Evolutionary conservation across 805 yeast genomes (phyloP), one percentile per base, ranked within the genome.

Genomic region (Barnettozyma vustinii): DNA sequence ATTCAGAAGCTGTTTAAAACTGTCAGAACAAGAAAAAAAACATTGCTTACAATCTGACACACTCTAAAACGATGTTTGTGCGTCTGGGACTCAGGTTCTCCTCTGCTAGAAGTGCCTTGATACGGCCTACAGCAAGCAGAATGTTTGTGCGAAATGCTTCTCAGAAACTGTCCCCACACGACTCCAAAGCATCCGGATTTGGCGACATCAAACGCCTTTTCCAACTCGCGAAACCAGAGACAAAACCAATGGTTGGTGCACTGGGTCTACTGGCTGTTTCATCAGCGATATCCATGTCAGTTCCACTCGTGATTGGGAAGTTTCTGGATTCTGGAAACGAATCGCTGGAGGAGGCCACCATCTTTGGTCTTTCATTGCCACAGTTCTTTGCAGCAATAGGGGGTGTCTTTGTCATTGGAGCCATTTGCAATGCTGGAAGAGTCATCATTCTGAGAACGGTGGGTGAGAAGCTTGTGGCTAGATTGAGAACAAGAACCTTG

Each of bases 391-490:
- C 73, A 0, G 80, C 77, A 0, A 67, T 88, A 42, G 80, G 80
- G 13, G 74, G 73, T 2, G 68, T 90, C 2, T 89, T 92, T 60
- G 60, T 81, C 0, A 58, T 81, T 10, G 97, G 97, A 1, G 85
- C 95, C 0, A 42, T 76, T 15, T 87, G 96, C 8, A 88, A 91
- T 60, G 84, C 82, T 58, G 90, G 91, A 9, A 76, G 98, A 56
- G 78, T 86, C n/a, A 75, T 85, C 37, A 67, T 87, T 13, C 70
- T 92, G 60, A 77, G 91, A 55, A 72, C 83, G 2, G 86, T 87
- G 12, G 97, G 97, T 46, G 98, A 92, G 65, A 76, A 87, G 53
- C 71, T 92, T 35, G 96, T 91, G 52, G 92, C 96, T 9, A 76
- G 94, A 51, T 68, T 92, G 53, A 76, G 98, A 58, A 75, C 92